Evolutionary conservation across 1,284 basidiomycete species (phyloP).

Genomic region (Tilletia horrida): DNA sequence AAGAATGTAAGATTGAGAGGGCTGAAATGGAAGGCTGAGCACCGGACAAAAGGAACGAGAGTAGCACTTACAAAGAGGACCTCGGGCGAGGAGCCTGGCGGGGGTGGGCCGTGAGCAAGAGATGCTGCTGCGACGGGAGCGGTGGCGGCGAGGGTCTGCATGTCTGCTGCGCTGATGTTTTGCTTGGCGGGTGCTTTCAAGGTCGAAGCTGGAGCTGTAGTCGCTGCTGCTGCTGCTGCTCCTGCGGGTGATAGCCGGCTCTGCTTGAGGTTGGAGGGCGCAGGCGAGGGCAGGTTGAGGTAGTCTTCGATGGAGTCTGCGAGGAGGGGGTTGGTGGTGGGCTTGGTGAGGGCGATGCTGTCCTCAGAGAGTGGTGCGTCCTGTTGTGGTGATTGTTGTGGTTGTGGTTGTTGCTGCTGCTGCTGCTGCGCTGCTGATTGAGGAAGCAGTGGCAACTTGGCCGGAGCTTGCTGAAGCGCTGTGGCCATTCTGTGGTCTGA

Average conservation of each 20-base stretch:
- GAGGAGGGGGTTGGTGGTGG: not conserved
- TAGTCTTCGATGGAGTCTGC: conserved; percentile 1
- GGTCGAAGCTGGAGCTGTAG: not conserved
- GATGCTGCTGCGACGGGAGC: conserved; percentile 15
- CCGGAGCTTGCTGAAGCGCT: not conserved
- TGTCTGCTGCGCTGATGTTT: not conserved
- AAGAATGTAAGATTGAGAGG: not conserved
- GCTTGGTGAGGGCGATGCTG: not conserved
- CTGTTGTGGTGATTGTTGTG: not conserved
- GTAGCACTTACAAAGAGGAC: conserved; percentile 18
- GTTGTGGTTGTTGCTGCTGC: conserved; percentile 4
- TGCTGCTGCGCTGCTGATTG: conserved; percentile 2
- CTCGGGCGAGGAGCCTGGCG: conserved; percentile 16
- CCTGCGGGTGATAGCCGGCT: not conserved
- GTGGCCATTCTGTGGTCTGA: conserved; percentile 9
- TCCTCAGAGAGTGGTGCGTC: not conserved
- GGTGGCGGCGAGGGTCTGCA: not conserved
- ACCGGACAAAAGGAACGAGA: not conserved
- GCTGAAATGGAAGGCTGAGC: not conserved
- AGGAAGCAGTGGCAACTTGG: not conserved
- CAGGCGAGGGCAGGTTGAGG: conserved; percentile 6
- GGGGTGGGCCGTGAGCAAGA: conserved; percentile 4
- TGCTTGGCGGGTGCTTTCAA: not conserved
- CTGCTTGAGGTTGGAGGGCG: not conserved
- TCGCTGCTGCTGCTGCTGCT: too few species aligned